Evolutionary conservation across 805 yeast genomes (phyloP), one percentile per base, ranked within the genome.

Genomic region (Wickerhamiella siamensis): DNA sequence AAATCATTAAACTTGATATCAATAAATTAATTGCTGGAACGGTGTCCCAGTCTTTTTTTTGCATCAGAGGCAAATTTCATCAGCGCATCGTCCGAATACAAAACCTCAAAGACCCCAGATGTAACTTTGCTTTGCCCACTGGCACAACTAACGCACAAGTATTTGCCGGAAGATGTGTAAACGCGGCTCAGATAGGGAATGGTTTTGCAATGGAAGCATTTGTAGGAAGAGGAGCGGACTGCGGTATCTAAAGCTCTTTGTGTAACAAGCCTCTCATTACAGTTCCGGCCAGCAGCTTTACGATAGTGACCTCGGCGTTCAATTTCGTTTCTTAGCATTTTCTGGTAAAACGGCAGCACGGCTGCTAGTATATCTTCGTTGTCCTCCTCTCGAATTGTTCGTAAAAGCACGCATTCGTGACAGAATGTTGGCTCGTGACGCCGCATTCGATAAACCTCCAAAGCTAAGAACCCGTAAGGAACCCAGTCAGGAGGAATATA

Each of bases 401-500:
- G 44, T 10, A 51, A 31, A 14, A 62, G 41, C 14, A 62, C 44
- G 43, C 51, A 57, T 22, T 63, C 66, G 40, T 58, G 62, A 2
- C 62, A 56, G 40, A 62, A 62, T 2, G 61, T 55, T 2, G 65
- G 65, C 5, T 48, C 48, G 29, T 55, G 51, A 14, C 47, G 44
- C 39, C 53, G 54, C 19, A 36, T 42, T 35, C 53, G 51, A 44
- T 63, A 62, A 4, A 49, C 39, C 32, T 48, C 51, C 12, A 54
- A 51, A 2, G 63, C 50, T 29, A 48, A 52, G 12, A 42, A 34
- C 4, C 67, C 64, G 29, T 29, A 51, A 5, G 55, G 56, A 10
- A 61, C 55, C 67, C 67, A 63, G 33, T 61, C 62, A 2, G 58
- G 53, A 5, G 67, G 66, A 1, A 66, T 66, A 42, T 60, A 83